Percentiles rank a stretch among this genome's conserved stretches.
Conservation (phyloP, 352 stramenopile genomes). For the Blastocystis sp. region DNA sequence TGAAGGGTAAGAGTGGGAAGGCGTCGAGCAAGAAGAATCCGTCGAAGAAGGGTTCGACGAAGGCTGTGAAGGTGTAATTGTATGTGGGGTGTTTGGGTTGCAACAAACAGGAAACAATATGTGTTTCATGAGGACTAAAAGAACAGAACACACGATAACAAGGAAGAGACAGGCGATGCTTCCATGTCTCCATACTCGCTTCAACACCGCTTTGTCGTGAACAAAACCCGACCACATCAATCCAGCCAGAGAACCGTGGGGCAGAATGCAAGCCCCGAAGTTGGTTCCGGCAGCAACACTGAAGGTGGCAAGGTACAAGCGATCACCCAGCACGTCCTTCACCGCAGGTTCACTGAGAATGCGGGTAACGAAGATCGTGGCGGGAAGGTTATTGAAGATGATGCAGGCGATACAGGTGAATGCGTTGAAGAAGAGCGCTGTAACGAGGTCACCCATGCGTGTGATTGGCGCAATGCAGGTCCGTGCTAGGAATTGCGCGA, state of each 20-base stretch:
- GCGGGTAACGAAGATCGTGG: conserved; percentile 64
- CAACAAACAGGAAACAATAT: conserved; percentile 41
- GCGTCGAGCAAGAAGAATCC: neutral
- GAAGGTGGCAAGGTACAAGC: conserved; percentile 29
- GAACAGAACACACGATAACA: conserved; percentile 49
- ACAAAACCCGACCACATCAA: conserved; percentile 72
- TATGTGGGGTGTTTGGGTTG: neutral
- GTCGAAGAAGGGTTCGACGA: neutral
- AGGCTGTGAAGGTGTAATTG: neutral
- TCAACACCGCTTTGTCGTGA: conserved; percentile 21
- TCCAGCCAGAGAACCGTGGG: conserved; percentile 45
- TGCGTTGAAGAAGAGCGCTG: conserved; percentile 51
- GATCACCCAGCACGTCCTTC: conserved; percentile 21
- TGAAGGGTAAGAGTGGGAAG: neutral
- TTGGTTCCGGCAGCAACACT: conserved; percentile 69
- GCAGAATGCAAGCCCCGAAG: conserved; percentile 71
- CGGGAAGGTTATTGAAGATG: conserved; percentile 72
- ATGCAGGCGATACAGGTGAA: conserved; percentile 65
- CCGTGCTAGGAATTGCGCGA: conserved; percentile 26
- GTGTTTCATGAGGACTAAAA: conserved; percentile 1
- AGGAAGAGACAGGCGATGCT: conserved; percentile 31
- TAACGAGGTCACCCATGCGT: conserved; percentile 5
- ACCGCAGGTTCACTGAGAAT: conserved; percentile 62
- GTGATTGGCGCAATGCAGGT: neutral
- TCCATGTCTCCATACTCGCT: conserved; percentile 65